Percentiles rank a stretch among this genome's conserved stretches.
Conservation (phyloP, 2,329 filamentous ascomycete species). For the Fusarium mundagurra region DNA sequence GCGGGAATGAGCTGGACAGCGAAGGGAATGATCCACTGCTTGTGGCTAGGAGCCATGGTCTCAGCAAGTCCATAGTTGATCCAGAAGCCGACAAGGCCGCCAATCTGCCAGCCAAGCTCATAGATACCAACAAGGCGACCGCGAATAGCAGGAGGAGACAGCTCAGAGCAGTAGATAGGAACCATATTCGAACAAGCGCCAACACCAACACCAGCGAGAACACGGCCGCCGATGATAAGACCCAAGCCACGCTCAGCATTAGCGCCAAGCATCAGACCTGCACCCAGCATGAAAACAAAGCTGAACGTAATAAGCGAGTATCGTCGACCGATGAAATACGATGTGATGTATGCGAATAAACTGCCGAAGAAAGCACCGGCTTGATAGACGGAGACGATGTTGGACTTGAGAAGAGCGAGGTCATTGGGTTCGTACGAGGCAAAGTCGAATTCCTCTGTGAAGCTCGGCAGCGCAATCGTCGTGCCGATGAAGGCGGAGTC, state of each 20-base stretch:
- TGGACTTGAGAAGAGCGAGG: slow-evolving; percentile 71
- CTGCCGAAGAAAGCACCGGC: slow-evolving; percentile 86
- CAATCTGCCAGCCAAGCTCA: slow-evolving; percentile 72
- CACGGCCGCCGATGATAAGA: slow-evolving; percentile 68
- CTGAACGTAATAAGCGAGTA: slow-evolving; percentile 70
- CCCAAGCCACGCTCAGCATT: slow-evolving; percentile 69
- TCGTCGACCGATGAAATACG: slow-evolving; percentile 74
- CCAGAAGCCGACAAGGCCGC: slow-evolving; percentile 72
- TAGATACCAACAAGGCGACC: slow-evolving; percentile 73
- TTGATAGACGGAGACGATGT: slow-evolving; percentile 85
- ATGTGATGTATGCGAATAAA: slow-evolving; percentile 72
- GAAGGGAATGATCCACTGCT: slow-evolving; percentile 69
- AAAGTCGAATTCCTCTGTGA: slow-evolving; percentile 75
- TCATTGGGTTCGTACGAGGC: slow-evolving; percentile 55
- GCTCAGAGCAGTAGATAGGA: slow-evolving; percentile 69
- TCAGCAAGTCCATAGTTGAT: slow-evolving; percentile 71
- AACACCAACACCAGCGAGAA: slow-evolving; percentile 71
- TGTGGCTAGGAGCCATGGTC: slow-evolving; percentile 52
- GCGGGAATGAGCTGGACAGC: slow-evolving; percentile 74
- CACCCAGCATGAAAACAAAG: slow-evolving; percentile 74
- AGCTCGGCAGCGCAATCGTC: slow-evolving; percentile 76
- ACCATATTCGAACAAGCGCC: slow-evolving; percentile 71
- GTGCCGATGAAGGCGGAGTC: slow-evolving; percentile 84
- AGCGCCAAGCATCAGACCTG: slow-evolving; percentile 76
- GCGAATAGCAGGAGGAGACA: slow-evolving; percentile 69